A percentile compares a stretch with the other conserved stretches of the same genome.
Conservation (phyloP, 371 early-diverging fungal genomes). For the Coemansia sp. region DNA sequence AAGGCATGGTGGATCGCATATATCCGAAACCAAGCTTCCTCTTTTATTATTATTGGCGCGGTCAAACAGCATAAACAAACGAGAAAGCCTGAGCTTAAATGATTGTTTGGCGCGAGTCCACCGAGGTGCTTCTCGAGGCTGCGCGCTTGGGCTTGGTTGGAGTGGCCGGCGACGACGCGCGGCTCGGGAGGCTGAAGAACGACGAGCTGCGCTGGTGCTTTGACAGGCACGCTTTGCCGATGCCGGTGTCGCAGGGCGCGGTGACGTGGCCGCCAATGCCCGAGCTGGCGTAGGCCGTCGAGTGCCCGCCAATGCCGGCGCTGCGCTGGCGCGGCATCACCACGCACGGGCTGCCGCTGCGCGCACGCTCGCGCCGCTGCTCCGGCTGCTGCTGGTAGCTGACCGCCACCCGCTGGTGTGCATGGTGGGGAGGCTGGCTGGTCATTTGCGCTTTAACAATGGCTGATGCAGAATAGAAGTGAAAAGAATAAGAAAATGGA, state of each 20-base stretch:
- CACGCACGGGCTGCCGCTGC: background rate
- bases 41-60: too few relatives aligned
- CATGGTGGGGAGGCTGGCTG: too few relatives aligned
- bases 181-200: background rate
- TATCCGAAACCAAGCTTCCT: too few relatives aligned
- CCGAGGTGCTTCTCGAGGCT: too few relatives aligned
- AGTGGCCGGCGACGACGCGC: background rate
- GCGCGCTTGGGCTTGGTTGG: too few relatives aligned
- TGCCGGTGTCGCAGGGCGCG: slow-evolving; percentile 17
- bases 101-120: too few relatives aligned
- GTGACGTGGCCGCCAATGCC: slow-evolving; percentile 25
- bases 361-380: background rate
- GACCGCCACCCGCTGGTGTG: background rate
- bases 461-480: too few relatives aligned
- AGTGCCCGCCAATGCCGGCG: slow-evolving; percentile 30
- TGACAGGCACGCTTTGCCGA: slow-evolving; percentile 27
- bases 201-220: background rate
- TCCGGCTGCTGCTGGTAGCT: background rate
- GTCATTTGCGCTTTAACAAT: too few relatives aligned
- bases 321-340: slow-evolving; percentile 14
- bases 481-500: too few relatives aligned
- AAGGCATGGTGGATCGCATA: too few relatives aligned
- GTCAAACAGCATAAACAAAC: too few relatives aligned
- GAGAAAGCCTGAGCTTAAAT: too few relatives aligned
- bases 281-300: slow-evolving; percentile 11